phyloP scores from a whole-genome alignment of 208 protist species.

The Naegleria gruberi region DNA sequence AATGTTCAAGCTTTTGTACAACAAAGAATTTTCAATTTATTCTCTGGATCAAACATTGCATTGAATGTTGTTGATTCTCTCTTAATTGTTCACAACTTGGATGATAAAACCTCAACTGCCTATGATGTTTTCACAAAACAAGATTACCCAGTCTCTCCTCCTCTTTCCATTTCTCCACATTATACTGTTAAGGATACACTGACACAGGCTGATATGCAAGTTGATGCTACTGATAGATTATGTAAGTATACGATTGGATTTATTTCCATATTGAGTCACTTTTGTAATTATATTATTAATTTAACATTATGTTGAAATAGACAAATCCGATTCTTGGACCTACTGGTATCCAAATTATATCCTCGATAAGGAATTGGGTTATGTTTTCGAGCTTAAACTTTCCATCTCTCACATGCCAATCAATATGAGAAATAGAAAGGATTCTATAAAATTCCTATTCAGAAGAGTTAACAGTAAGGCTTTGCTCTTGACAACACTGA shows the following conservation, averaged over 20 bases:
- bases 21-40: background rate
- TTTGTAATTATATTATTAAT: background rate
- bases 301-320: background rate
- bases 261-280: too few relatives aligned
- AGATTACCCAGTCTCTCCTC: background rate
- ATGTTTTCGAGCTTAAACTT: background rate
- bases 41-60: background rate
- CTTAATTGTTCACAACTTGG: background rate
- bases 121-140: conserved; percentile 22
- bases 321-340: background rate
- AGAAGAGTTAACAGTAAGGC: background rate
- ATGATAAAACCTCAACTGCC: background rate
- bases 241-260: too few relatives aligned
- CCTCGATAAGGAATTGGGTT: background rate
- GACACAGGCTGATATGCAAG: background rate
- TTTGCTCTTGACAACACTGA: background rate
- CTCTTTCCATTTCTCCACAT: background rate
- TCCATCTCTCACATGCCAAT: background rate
- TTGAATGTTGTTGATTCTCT: background rate
- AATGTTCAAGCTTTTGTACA: background rate
- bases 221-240: background rate
- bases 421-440: background rate
- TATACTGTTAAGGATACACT: too few relatives aligned
- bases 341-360: background rate
- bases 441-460: conserved; percentile 5